Base-by-base conservation (phyloP, 495 filamentous ascomycete species). In the Aspergillus diversus region DNA sequence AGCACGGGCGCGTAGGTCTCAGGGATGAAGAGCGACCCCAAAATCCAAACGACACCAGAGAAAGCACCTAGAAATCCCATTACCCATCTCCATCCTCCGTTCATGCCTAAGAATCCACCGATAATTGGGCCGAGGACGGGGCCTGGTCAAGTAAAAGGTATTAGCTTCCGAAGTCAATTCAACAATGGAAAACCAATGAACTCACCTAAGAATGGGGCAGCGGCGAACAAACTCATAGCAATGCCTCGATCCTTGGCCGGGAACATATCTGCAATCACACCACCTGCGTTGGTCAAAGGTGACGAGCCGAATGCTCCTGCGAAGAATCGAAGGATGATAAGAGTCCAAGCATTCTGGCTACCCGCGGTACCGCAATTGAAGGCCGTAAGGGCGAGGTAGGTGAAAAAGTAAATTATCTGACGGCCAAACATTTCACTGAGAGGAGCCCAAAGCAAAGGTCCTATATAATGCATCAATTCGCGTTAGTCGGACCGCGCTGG, bases 231-330 rank as follows among this genome's bases (percentile, higher is more conserved):
- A 59, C 81, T 82, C 65, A 83, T 80, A 0, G 89, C 90, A 13
- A 88, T 63, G 51, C 90, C 90, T 65, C 90, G 77, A 66, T 91
- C 75, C 60, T 73, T 77, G 5, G 85, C 84, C 9, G 77, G 66
- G 66, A 92, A 92, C 82, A 92, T 89, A 65, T 93, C 89, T 34
- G 89, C 87, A 65, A 92, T 90, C 37, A 91, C 85, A 69, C 89
- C 89, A 61, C 89, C 89, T 16, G 87, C 80, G 70, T 91, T 92
- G 32, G 89, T 91, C 58, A 92, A 67, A 33, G 89, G 85, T 1
- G 88, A 89, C 3, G 87, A 87, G 33, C 91, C 91, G 71, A 92
- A 91, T n/a, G 89, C 80, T 55, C 91, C 89, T 32, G 87, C 89
- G 57, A 93, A 87, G 81, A 93, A 92, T 27, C 91, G 88, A 33